Base-by-base conservation (phyloP, 257 asterid genomes). In the Haberlea rhodopensis region DNA sequence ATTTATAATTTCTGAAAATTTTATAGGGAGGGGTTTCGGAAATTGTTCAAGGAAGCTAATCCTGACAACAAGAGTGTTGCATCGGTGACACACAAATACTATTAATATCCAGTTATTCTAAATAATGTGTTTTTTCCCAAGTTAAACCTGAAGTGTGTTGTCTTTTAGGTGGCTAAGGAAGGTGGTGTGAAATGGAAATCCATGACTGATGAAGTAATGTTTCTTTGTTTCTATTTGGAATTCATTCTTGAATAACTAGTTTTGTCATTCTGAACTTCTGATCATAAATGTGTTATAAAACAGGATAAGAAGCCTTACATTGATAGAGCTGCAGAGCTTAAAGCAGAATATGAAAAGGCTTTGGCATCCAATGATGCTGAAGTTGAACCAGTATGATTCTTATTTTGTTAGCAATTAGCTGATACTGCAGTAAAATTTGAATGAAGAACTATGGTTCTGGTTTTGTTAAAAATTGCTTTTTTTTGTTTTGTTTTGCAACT, bases 121-220 rank as follows among this genome's bases (percentile, higher is more conserved):
- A 13, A 23, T 55, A 11, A 1, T 46, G 52, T 16, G 0, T 11
- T 20, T 57, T 16, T 53, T 5, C 8, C 18, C 56, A 37, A 7
- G 52, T 26, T 62, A 2, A 1, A 15, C 23, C 18, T 29, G 23
- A 57, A 59, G 53, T 16, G 22, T 49, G 20, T 56, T 28, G 4
- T 21, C 9, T 62, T 43, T 23, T 68, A 90, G 95, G 94, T 80
- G 73, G 96, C 96, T 0, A 92, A 89, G 56, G 95, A 84, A 75
- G 96, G 96, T 63, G 97, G 96, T 67, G 86, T 68, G 82, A 82
- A 81, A 68, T 90, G 96, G 96, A 87, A 84, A 46, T 79, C 90
- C 16, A 13, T 89, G 86, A 75, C 84, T 34, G 90, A 84, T 59
- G 98, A 89, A 67, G 85, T 68, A n/a, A 6, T 3, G 53, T 53